Evolutionary conservation across 148 eudicot species (phyloP), one percentile per base, ranked within the genome.

Genomic region (Talinum fruticosum): DNA sequence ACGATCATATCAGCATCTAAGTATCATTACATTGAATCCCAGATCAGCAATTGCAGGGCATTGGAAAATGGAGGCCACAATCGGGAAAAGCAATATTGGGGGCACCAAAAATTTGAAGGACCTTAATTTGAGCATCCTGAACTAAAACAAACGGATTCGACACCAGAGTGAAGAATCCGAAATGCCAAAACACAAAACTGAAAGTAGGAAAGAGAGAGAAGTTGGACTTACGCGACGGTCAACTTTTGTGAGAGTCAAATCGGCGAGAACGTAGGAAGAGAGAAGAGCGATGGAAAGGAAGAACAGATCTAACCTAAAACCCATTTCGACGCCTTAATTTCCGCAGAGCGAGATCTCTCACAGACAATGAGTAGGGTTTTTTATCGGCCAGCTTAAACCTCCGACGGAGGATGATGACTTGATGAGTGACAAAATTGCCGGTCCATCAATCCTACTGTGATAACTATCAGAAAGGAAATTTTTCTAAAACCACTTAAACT

Each of bases 161-260:
- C 0, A 41, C 10, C 47, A 41, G 24, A 38, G 14, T 2, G 33
- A 10, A 66, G 49, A 59, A 23, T 12, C 13, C 5, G 29, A 81
- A 37, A 4, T 23, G 16, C 4, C 7, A 28, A 73, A 64, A 23
- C 38, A 59, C 29, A 3, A 26, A 41, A 41, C 47, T 41, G 65
- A 59, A 15, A 8, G 2, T n/a, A 1, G 6, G 21, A 62, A 14
- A 77, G 24, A 62, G 38, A 41, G 38, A 51, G 73, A 53, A 71
- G n/a, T n/a, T n/a, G 79, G 38, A 85, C 88, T 62, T 80, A 95
- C 99, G 83, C 87, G 87, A 57, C 99, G 97, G 82, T 96, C 99
- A 72, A 93, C 86, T 76, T 84, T 96, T 80, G 94, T 84, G 75
- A 96, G 75, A 76, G 89, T 82, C 32, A 94, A 93, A 90, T 92